A percentile compares a stretch with the other conserved stretches of the same genome.
Evolutionary conservation across 1,139 yeast genomes (phyloP).

Genomic region (Geotrichum restrictum): DNA sequence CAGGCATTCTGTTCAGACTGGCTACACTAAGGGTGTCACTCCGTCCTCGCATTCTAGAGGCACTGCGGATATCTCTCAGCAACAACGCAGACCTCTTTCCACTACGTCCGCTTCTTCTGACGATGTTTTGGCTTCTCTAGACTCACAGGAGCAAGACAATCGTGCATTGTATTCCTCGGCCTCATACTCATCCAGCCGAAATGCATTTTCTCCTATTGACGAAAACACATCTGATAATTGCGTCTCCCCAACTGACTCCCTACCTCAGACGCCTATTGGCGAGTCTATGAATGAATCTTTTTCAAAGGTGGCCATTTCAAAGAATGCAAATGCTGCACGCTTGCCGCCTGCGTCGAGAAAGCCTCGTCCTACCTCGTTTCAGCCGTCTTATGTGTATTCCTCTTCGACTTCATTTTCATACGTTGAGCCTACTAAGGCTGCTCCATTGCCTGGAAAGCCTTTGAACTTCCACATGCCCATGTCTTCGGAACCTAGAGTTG

Average conservation of each 20-base stretch:
- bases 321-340: slow-evolving; percentile 22
- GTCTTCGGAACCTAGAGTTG: slow-evolving; percentile 38
- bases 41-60: slow-evolving; percentile 10
- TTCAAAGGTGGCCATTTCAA: slow-evolving; percentile 10
- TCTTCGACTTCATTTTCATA: slow-evolving; percentile 18
- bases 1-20: slow-evolving; percentile 33
- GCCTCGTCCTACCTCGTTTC: slow-evolving; percentile 42
- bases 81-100: slow-evolving; percentile 13
- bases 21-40: slow-evolving; percentile 28
- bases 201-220: slow-evolving; percentile 17
- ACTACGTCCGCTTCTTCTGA: slow-evolving; percentile 15
- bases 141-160: background rate
- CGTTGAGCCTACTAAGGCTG: slow-evolving; percentile 20
- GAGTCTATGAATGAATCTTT: slow-evolving; percentile 6
- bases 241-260: background rate
- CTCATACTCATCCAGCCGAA: slow-evolving; percentile 24
- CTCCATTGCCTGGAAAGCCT: slow-evolving; percentile 6
- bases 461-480: slow-evolving; percentile 30
- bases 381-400: slow-evolving; percentile 30
- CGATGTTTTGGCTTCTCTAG: slow-evolving; percentile 19
- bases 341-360: slow-evolving; percentile 36
- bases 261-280: background rate
- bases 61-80: slow-evolving; percentile 11
- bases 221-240: slow-evolving; percentile 3
- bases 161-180: slow-evolving; percentile 25